These are phyloP conservation scores for Yamadazyma triangularis DNA, from an alignment of 1,139 yeast genomes.

Conservation along the genomic window DNA sequence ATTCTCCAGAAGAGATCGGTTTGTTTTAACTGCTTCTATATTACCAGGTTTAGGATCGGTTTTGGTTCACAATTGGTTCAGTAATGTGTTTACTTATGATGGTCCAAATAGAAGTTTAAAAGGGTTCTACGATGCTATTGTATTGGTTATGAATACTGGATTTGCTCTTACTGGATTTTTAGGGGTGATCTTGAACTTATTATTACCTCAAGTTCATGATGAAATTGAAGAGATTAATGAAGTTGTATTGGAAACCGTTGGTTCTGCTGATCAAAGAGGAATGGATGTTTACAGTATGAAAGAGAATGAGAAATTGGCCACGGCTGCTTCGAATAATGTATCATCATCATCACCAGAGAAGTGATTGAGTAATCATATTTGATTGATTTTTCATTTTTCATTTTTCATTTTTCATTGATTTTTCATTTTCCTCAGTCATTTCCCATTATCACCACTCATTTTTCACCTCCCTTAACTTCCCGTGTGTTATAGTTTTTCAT, in stretches of 20 bases:
- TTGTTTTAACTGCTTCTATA: slow-evolving; percentile 71
- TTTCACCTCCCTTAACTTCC: too few species aligned
- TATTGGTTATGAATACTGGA: slow-evolving; percentile 81
- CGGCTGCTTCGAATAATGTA: slow-evolving; percentile 11
- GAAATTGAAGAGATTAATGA: slow-evolving; percentile 52
- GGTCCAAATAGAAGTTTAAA: slow-evolving; percentile 60
- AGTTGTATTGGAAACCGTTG: slow-evolving; percentile 41
- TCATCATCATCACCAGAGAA: too few species aligned
- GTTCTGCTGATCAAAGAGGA: slow-evolving; percentile 40
- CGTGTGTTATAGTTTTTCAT: too few species aligned
- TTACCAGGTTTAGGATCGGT: slow-evolving; percentile 78
- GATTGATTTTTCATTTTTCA: too few species aligned
- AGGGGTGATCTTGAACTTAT: slow-evolving; percentile 66
- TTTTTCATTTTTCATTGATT: too few species aligned
- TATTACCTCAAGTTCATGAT: slow-evolving; percentile 69
- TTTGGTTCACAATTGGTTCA: slow-evolving; percentile 74
- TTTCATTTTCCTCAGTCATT: too few species aligned
- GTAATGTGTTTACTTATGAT: slow-evolving; percentile 64
- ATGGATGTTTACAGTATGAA: slow-evolving; percentile 32
- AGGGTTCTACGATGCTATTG: slow-evolving; percentile 79
- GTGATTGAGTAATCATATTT: too few species aligned
- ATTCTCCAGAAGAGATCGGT: slow-evolving; percentile 84
- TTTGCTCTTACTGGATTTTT: slow-evolving; percentile 79
- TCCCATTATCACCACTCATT: too few species aligned
- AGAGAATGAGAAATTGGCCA: slow-evolving; percentile 22